Percentiles rank a stretch among this genome's conserved stretches.
Evolutionary conservation across 2,329 filamentous ascomycete species (phyloP).

Genomic region (Dactylonectria macrodidyma): DNA sequence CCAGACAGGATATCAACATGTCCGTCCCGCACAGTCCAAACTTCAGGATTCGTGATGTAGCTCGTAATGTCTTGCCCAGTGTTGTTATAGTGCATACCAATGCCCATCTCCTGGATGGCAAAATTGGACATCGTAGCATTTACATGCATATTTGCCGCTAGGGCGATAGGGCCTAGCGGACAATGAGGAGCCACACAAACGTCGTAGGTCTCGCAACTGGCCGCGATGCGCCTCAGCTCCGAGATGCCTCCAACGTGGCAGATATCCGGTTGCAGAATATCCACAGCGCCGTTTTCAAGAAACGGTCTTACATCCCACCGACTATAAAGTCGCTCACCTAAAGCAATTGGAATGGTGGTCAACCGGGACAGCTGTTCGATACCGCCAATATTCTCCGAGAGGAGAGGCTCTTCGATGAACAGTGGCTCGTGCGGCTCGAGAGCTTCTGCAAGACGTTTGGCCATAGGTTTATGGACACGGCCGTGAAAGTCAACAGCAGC

Average conservation of each 20-base stretch:
- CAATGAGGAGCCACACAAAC: conserved; percentile 82
- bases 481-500: conserved; percentile 85
- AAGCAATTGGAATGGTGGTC: conserved; percentile 73
- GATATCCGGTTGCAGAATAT: conserved; percentile 82
- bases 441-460: conserved; percentile 78
- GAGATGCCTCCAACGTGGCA: conserved; percentile 81
- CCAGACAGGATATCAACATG: conserved; percentile 74
- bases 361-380: conserved; percentile 60
- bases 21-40: conserved; percentile 77
- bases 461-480: conserved; percentile 84
- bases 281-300: conserved; percentile 76
- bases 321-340: conserved; percentile 80
- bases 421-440: conserved; percentile 78
- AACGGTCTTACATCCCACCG: conserved; percentile 83
- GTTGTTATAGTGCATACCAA: conserved; percentile 85
- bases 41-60: conserved; percentile 75
- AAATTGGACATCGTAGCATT: conserved; percentile 75
- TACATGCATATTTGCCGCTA: conserved; percentile 80
- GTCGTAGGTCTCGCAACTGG: conserved; percentile 82
- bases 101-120: conserved; percentile 82
- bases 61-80: conserved; percentile 75
- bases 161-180: conserved; percentile 79
- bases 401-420: conserved; percentile 82
- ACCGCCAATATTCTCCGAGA: conserved; percentile 77
- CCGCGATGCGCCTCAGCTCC: conserved; percentile 78